Conservation (phyloP, 441 rosid genomes). For the Populus trichocarpa region DNA sequence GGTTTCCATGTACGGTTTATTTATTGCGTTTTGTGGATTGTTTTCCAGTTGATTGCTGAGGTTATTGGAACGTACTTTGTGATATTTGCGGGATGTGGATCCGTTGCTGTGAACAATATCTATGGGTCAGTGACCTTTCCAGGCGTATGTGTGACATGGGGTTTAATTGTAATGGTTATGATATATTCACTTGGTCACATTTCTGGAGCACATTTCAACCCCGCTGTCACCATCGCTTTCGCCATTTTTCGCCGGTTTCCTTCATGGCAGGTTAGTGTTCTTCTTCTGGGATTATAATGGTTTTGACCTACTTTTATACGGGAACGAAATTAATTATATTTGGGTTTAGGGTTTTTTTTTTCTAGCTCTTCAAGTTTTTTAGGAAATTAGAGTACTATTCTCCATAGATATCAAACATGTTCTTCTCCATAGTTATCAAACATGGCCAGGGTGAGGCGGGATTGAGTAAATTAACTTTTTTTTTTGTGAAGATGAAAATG, state of each 20-base stretch:
- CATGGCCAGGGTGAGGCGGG: no score
- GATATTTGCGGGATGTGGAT: conserved; percentile 72
- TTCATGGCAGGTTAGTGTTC: conserved; percentile 29
- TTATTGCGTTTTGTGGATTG: not conserved
- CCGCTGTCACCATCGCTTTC: conserved; percentile 61
- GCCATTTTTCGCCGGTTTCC: conserved; percentile 50
- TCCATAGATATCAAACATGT: no score
- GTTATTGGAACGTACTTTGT: conserved; percentile 64
- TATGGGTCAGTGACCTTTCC: conserved; percentile 74
- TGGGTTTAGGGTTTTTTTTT: no score
- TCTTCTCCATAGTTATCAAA: no score
- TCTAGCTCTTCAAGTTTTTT: no score
- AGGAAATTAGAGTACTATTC: no score
- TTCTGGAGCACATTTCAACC: conserved; percentile 88
- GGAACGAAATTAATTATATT: no score
- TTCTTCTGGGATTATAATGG: not conserved
- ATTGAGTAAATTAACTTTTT: no score
- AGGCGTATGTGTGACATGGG: conserved; percentile 77
- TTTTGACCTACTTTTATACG: not conserved
- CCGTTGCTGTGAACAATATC: conserved; percentile 65
- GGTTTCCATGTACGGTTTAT: no score
- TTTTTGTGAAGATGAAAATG: no score
- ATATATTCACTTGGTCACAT: conserved; percentile 64
- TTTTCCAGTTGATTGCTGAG: conserved; percentile 61
- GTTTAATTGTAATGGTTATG: conserved; percentile 77